Percentiles rank a stretch among this genome's conserved stretches.
These are phyloP conservation scores for Mallotus nudiflorus DNA, from an alignment of 345 rosid genomes.

Conservation along the genomic window DNA sequence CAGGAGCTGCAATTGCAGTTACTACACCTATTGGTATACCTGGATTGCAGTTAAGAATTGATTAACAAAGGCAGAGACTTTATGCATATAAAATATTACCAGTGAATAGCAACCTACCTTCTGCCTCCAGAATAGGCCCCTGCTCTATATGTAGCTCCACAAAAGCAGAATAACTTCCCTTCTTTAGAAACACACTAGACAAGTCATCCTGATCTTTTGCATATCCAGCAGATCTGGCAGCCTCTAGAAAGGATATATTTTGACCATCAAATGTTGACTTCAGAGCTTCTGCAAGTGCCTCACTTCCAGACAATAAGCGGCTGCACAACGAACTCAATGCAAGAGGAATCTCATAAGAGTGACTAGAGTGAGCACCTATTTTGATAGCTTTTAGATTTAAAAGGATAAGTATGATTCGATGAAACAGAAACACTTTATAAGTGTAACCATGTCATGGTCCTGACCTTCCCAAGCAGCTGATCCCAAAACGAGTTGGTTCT, in stretches of 20 bases:
- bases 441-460: neutral
- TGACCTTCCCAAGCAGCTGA: slow-evolving; percentile 96
- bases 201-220: slow-evolving; percentile 55
- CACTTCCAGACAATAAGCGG: slow-evolving; percentile 78
- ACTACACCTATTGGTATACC: slow-evolving; percentile 81
- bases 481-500: slow-evolving; percentile 96
- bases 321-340: slow-evolving; percentile 40
- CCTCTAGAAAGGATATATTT: slow-evolving; percentile 72
- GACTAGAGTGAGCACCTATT: neutral
- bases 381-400: neutral
- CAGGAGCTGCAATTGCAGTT: slow-evolving; percentile 97
- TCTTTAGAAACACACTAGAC: slow-evolving; percentile 57
- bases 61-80: slow-evolving; percentile 7
- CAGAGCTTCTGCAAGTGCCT: slow-evolving; percentile 56
- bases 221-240: slow-evolving; percentile 86
- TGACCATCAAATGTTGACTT: slow-evolving; percentile 66
- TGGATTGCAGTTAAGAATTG: slow-evolving; percentile 26
- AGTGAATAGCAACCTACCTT: slow-evolving; percentile 48
- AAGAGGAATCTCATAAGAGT: slow-evolving; percentile 17
- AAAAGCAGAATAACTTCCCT: slow-evolving; percentile 78
- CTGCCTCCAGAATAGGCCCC: slow-evolving; percentile 86
- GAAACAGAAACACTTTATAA: neutral
- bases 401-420: slow-evolving; percentile 2
- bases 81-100: neutral
- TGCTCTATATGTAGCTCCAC: slow-evolving; percentile 95